Percentiles rank a stretch among this genome's conserved stretches.
phyloP scores from a whole-genome alignment of 2,329 filamentous ascomycete genomes.

The Hymenoscyphus repandus region DNA sequence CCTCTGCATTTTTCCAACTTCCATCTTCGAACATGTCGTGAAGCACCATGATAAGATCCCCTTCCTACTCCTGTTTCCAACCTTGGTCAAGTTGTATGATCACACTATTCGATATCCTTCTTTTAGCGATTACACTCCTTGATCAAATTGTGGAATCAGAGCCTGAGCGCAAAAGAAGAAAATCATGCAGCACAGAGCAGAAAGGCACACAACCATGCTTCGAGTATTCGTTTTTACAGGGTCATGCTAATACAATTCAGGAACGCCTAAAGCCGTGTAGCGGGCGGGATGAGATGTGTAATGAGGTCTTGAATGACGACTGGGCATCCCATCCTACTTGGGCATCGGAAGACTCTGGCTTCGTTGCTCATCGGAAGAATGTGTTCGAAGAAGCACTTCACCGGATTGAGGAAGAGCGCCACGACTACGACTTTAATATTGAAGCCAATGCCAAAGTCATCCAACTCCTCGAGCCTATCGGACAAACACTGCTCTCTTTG shows the following conservation, averaged over 20 bases:
- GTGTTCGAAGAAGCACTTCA: constrained; percentile 90
- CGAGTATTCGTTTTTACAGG: not conserved
- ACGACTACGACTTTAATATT: constrained; percentile 98
- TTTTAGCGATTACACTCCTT: too few relatives aligned
- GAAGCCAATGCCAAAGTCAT: constrained; percentile 93
- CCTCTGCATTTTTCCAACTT: too few relatives aligned
- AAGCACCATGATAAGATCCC: too few relatives aligned
- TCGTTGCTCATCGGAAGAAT: constrained; percentile 97
- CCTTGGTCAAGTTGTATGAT: too few relatives aligned
- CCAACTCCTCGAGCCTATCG: constrained; percentile 90
- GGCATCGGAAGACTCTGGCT: constrained; percentile 96
- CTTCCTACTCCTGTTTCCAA: too few relatives aligned
- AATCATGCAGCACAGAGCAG: not conserved
- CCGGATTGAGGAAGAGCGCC: constrained; percentile 93
- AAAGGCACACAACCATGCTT: not conserved
- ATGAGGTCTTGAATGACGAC: constrained; percentile 89
- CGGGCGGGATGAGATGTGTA: constrained; percentile 90
- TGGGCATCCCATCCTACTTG: constrained; percentile 99
- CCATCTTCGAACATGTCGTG: too few relatives aligned
- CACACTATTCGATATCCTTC: too few relatives aligned
- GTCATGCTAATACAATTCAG: constrained; percentile 29
- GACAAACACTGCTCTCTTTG: constrained; percentile 82
- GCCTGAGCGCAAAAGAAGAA: not conserved
- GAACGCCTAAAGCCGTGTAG: constrained; percentile 90
- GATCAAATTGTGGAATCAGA: too few relatives aligned